Percentiles rank a stretch among this genome's conserved stretches.
Conservation (phyloP, 2,329 filamentous ascomycete genomes). For the Penicillium sp. region DNA sequence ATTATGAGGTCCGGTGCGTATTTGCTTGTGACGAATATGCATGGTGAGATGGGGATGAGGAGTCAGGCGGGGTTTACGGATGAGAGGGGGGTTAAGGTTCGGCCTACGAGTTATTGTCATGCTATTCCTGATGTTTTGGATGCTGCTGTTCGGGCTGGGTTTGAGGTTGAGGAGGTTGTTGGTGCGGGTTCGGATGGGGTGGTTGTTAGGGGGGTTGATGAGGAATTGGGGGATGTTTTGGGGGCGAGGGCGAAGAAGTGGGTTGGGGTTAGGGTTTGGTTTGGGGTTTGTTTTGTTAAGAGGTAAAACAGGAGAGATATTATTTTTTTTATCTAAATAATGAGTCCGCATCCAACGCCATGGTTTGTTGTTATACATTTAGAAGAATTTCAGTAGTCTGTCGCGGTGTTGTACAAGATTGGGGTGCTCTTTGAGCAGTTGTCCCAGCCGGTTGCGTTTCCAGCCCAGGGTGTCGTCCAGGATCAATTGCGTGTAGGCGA, state of each 20-base stretch:
- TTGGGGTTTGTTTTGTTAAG: constrained; percentile 50
- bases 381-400: constrained; percentile 57
- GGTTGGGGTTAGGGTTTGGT: constrained; percentile 58
- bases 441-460: constrained; percentile 61
- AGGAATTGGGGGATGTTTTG: constrained; percentile 57
- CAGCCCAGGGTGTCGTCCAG: constrained; percentile 65
- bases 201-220: constrained; percentile 49
- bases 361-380: constrained; percentile 19
- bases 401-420: constrained; percentile 67
- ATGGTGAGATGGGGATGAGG: constrained; percentile 60
- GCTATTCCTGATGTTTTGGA: constrained; percentile 52
- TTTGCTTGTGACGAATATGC: constrained; percentile 67
- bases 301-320: not conserved
- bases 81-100: constrained; percentile 56
- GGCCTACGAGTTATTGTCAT: constrained; percentile 60
- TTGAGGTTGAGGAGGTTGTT: constrained; percentile 43
- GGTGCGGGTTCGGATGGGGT: constrained; percentile 27
- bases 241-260: constrained; percentile 65
- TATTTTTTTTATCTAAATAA: constrained; percentile 3
- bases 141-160: constrained; percentile 50
- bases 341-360: constrained; percentile 1
- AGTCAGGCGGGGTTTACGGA: constrained; percentile 65
- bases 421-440: constrained; percentile 56
- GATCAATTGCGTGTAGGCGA: constrained; percentile 83
- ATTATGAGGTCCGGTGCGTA: constrained; percentile 51